A percentile compares a stretch with the other conserved stretches of the same genome.
These are phyloP conservation scores for Sarocladiaceae sp. DNA, from an alignment of 2,329 filamentous ascomycete genomes.

Conservation along the genomic window DNA sequence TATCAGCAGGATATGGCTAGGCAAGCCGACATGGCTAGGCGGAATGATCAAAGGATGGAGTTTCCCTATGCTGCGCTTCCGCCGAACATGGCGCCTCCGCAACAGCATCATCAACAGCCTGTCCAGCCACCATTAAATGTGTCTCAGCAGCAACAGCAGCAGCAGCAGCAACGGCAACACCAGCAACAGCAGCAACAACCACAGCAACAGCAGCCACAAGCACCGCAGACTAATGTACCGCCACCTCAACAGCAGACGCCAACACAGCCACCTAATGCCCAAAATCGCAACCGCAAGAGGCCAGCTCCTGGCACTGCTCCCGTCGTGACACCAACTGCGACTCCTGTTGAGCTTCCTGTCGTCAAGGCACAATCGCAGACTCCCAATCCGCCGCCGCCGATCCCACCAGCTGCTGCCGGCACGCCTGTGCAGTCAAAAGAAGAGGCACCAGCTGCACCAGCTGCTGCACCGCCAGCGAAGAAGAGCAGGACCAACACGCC, in stretches of 20 bases:
- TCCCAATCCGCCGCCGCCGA: conserved; percentile 9
- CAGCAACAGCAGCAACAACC: conserved; percentile 15
- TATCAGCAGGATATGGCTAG: conserved; percentile 49
- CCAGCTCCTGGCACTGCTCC: conserved; percentile 34
- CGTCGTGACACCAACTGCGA: conserved; percentile 13
- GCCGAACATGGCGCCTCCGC: conserved; percentile 32
- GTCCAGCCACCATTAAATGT: conserved; percentile 41
- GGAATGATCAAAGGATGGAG: conserved; percentile 36
- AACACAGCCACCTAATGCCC: conserved; percentile 30
- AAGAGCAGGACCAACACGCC: conserved; percentile 98
- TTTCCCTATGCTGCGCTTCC: conserved; percentile 37
- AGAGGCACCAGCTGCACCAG: conserved; percentile 9
- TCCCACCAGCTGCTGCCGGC: background rate
- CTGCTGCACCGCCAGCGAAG: conserved; percentile 58
- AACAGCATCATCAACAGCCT: conserved; percentile 34
- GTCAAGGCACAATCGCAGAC: conserved; percentile 16
- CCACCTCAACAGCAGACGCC: conserved; percentile 33
- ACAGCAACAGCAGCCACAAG: conserved; percentile 1
- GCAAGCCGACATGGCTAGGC: conserved; percentile 48
- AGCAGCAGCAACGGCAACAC: conserved; percentile 29
- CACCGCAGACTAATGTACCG: conserved; percentile 15
- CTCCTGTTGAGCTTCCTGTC: conserved; percentile 32
- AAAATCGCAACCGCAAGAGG: conserved; percentile 34
- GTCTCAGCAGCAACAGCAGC: conserved; percentile 32
- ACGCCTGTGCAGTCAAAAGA: conserved; percentile 26